Evolutionary conservation across 2,329 filamentous ascomycete species (phyloP).

Genomic region (Tolypocladium amazonense): DNA sequence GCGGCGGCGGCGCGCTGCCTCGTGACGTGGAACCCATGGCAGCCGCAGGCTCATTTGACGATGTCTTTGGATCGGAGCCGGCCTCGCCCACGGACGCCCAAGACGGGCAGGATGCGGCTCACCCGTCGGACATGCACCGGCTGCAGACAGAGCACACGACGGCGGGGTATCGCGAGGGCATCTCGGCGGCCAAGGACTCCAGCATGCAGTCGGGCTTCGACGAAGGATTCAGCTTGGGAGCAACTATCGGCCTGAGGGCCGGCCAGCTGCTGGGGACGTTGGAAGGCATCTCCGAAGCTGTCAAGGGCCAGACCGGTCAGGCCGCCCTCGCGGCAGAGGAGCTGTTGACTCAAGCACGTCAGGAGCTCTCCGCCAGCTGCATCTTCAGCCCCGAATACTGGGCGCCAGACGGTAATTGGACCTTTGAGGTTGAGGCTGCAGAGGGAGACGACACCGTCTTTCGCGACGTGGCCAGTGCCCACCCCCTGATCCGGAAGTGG

Average conservation of each 20-base stretch:
- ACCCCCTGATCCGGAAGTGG: conserved; percentile 60
- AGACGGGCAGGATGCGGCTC: conserved; percentile 10
- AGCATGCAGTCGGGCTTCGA: conserved; percentile 86
- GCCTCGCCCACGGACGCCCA: conserved; percentile 9
- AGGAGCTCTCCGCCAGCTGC: conserved; percentile 48
- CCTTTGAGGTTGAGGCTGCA: conserved; percentile 38
- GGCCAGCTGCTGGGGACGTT: conserved; percentile 69
- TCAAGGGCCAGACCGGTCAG: conserved; percentile 18
- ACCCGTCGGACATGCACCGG: conserved; percentile 57
- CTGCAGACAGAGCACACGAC: conserved; percentile 70
- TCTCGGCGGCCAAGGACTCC: conserved; percentile 62
- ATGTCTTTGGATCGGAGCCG: conserved; percentile 23
- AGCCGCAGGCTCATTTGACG: conserved; percentile 18
- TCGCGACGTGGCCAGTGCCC: conserved; percentile 51
- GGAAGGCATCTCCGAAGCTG: conserved; percentile 54
- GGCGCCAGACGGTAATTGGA: conserved; percentile 61
- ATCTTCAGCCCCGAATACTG: conserved; percentile 60
- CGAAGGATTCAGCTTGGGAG: conserved; percentile 77
- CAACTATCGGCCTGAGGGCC: conserved; percentile 62
- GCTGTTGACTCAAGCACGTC: conserved; percentile 38
- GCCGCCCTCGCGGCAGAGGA: conserved; percentile 11
- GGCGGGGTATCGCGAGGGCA: conserved; percentile 82
- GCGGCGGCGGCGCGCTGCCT: conserved; percentile 2
- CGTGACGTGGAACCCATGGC: not conserved
- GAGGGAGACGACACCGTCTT: conserved; percentile 39